phyloP scores from a whole-genome alignment of 768 basidiomycete species.

The Lentinula raphanica region DNA sequence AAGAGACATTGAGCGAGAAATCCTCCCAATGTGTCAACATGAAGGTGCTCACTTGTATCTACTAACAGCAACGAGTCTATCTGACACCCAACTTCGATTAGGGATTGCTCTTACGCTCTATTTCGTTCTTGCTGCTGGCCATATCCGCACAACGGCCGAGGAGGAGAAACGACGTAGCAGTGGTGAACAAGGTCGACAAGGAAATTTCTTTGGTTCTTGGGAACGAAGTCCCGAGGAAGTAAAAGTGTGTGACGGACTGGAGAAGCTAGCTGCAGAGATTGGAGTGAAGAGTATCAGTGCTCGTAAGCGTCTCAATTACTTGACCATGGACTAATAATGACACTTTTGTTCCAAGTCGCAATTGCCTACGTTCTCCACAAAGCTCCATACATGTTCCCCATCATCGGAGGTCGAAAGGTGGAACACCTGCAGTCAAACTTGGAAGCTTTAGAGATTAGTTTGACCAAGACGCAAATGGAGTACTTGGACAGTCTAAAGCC shows the following conservation, averaged over 20 bases:
- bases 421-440: slow-evolving; percentile 36
- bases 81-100: background rate
- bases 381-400: slow-evolving; percentile 5
- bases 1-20: slow-evolving; percentile 42
- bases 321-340: background rate
- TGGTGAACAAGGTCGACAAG: slow-evolving; percentile 28
- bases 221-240: slow-evolving; percentile 40
- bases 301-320: slow-evolving; percentile 23
- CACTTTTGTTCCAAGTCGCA: slow-evolving; percentile 22
- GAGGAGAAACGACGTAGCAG: slow-evolving; percentile 21
- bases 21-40: slow-evolving; percentile 32
- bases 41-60: slow-evolving; percentile 22
- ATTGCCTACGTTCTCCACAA: slow-evolving; percentile 33
- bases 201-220: slow-evolving; percentile 28
- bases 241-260: slow-evolving; percentile 37
- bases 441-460: slow-evolving; percentile 31
- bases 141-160: slow-evolving; percentile 24
- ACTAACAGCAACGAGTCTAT: too few relatives aligned
- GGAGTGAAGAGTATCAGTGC: slow-evolving; percentile 44
- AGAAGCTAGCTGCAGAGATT: slow-evolving; percentile 47
- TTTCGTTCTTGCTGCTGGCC: slow-evolving; percentile 24
- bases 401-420: slow-evolving; percentile 29
- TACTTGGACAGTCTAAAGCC: slow-evolving; percentile 29
- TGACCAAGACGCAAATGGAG: slow-evolving; percentile 30
- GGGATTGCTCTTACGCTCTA: slow-evolving; percentile 3